Evolutionary conservation across 2,329 filamentous ascomycete species (phyloP).

Genomic region (Ophiostoma perfectum): DNA sequence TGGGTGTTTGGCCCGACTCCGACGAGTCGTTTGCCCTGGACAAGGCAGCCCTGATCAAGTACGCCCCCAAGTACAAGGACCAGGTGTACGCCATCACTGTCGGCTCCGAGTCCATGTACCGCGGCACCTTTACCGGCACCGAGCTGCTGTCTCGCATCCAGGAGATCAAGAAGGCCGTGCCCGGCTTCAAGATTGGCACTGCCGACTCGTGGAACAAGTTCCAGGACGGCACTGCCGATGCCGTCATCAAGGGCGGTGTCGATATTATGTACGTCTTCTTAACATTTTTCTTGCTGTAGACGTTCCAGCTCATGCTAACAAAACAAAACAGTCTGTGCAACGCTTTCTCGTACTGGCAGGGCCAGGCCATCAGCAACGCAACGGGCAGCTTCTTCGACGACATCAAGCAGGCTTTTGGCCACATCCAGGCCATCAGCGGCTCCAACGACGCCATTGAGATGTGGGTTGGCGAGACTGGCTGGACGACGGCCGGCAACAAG

Average conservation of each 20-base stretch:
- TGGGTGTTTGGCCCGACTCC: conserved; percentile 22
- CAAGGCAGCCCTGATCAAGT: conserved; percentile 19
- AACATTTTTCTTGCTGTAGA: no score
- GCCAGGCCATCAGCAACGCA: conserved; percentile 20
- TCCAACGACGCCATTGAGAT: conserved; percentile 20
- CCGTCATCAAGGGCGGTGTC: conserved; percentile 18
- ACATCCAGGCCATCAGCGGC: conserved; percentile 18
- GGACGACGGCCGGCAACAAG: conserved; percentile 19
- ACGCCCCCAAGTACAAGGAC: conserved; percentile 21
- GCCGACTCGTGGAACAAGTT: conserved; percentile 25
- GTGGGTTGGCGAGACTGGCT: conserved; percentile 24
- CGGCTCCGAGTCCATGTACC: conserved; percentile 23
- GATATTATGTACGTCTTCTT: conserved; percentile 13
- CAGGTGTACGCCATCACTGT: conserved; percentile 24
- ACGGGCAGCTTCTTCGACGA: conserved; percentile 22
- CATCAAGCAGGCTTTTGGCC: conserved; percentile 21
- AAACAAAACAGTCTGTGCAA: conserved; percentile 17
- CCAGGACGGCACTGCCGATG: conserved; percentile 23
- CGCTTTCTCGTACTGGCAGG: conserved; percentile 24
- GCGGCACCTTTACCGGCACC: conserved; percentile 20
- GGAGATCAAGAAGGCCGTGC: conserved; percentile 17
- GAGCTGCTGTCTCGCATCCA: conserved; percentile 21
- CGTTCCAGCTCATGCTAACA: no score
- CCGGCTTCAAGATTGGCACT: conserved; percentile 22
- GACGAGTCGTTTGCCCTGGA: conserved; percentile 20